Conservation (phyloP, 345 rosid genomes). For the Rhodamnia rubescens region DNA sequence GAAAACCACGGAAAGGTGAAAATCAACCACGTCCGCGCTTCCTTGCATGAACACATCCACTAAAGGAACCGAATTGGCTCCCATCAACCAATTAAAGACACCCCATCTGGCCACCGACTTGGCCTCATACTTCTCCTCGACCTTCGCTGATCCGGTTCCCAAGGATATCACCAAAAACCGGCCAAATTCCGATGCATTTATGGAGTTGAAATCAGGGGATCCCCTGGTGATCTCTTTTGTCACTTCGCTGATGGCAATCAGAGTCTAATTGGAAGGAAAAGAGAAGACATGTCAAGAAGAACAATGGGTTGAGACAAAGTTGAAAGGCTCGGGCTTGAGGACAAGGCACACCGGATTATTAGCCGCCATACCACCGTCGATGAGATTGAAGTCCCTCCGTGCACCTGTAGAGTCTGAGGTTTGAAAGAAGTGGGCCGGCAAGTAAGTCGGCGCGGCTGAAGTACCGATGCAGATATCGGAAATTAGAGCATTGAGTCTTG, state of each 20-base stretch:
- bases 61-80: not conserved
- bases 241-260: not conserved
- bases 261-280: not conserved
- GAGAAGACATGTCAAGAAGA: not conserved
- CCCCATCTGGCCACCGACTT: not conserved
- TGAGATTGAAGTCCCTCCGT: not conserved
- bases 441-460: not conserved
- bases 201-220: not conserved
- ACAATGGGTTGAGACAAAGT: not conserved
- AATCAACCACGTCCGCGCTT: not conserved
- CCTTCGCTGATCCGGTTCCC: not conserved
- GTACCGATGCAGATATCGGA: not conserved
- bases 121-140: not conserved
- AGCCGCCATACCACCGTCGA: not conserved
- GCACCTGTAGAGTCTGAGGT: not conserved
- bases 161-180: not conserved
- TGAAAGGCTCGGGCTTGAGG: not conserved
- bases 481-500: not conserved
- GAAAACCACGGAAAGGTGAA: not conserved
- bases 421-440: not conserved
- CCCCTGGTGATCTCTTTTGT: not conserved
- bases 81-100: not conserved
- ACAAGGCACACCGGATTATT: not conserved
- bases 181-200: not conserved
- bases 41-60: not conserved